Conservation (phyloP, 192 early-diverging fungal species). For the Linnemannia schmuckeri region DNA sequence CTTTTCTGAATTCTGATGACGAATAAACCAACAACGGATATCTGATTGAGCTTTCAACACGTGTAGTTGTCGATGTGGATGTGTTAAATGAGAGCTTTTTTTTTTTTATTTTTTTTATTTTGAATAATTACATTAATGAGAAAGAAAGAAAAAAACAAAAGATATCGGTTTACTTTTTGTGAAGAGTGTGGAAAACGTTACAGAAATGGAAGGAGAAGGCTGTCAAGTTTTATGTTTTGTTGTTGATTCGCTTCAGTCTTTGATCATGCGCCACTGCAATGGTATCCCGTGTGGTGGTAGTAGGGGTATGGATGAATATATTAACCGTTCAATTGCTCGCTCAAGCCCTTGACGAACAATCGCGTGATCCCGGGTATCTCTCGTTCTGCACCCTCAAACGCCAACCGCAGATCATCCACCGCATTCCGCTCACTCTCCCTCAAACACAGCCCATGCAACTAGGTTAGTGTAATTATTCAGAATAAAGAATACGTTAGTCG, state of each 20-base stretch:
- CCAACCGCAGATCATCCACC: constrained; percentile 35
- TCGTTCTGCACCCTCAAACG: constrained; percentile 47
- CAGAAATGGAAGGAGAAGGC: too few relatives aligned
- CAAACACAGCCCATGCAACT: constrained; percentile 36
- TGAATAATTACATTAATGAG: not conserved
- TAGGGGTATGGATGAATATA: not conserved
- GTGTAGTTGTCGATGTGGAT: not conserved
- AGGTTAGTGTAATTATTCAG: not conserved
- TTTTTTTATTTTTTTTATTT: not conserved
- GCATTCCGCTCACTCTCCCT: constrained; percentile 37
- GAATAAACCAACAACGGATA: not conserved
- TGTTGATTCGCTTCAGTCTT: not conserved
- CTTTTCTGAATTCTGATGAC: not conserved
- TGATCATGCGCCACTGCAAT: not conserved
- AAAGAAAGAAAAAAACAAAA: not conserved
- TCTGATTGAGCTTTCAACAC: not conserved
- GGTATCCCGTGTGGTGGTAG: not conserved
- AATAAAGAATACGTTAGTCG: not conserved
- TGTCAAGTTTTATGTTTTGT: not conserved
- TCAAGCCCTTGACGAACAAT: constrained; percentile 43
- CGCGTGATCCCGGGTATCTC: constrained; percentile 48
- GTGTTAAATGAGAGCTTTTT: too few relatives aligned
- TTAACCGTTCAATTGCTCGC: constrained; percentile 36
- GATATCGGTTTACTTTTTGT: not conserved
- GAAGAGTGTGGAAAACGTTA: not conserved